A percentile compares a stretch with the other conserved stretches of the same genome.
Conservation (phyloP, 2,329 filamentous ascomycete species). For the Daldinia eschscholtzii region DNA sequence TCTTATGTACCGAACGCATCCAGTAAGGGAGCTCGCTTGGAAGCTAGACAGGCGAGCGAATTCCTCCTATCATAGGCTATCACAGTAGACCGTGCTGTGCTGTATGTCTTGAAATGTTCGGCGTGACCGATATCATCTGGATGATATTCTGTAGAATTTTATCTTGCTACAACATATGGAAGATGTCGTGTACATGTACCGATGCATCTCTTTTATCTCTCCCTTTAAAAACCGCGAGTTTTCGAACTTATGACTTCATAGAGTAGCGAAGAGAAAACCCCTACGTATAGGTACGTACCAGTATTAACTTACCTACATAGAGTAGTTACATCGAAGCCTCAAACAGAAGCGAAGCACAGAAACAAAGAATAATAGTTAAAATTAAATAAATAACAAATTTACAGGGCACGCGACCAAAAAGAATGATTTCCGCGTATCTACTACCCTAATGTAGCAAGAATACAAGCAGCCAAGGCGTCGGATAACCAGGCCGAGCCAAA, state of each 20-base stretch:
- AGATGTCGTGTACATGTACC: background rate
- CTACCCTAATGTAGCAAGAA: background rate
- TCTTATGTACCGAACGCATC: constrained; percentile 2
- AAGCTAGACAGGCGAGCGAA: background rate
- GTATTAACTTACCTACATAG: too few relatives aligned
- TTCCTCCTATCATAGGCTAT: background rate
- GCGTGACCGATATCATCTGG: constrained; percentile 28
- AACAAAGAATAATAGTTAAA: background rate
- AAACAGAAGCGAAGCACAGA: background rate
- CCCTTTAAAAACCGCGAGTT: background rate
- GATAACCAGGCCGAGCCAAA: background rate
- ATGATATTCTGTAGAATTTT: constrained; percentile 18
- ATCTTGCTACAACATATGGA: background rate
- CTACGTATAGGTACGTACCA: background rate
- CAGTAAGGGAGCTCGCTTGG: background rate
- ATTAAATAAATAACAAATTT: background rate
- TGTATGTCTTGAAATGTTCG: constrained; percentile 33
- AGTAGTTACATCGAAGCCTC: background rate
- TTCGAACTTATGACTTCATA: background rate
- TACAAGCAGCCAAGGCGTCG: constrained; percentile 1
- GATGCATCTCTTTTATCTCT: background rate
- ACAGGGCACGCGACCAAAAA: background rate
- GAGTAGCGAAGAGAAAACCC: background rate
- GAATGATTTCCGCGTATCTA: background rate
- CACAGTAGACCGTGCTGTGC: background rate